Base-by-base conservation (phyloP, 164 flowering plant species). In the Chimonanthus salicifolius region DNA sequence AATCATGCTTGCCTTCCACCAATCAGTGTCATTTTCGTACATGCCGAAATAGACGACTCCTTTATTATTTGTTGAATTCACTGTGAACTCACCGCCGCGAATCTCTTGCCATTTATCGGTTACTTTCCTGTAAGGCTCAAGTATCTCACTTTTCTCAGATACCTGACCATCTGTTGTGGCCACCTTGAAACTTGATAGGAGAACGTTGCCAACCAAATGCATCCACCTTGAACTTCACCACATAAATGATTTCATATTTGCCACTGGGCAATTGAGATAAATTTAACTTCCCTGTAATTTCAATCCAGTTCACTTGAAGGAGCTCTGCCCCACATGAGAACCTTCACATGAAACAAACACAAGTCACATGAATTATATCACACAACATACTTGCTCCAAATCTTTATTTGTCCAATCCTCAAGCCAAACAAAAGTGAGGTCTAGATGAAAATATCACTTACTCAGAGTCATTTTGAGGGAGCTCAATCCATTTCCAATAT, bases 1-100 rank as follows among this genome's bases (percentile, higher is more conserved):
- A 47, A 75, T 65, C 76, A 75, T 68, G 50, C 81, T 58, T n/a
- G 82, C 84, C 70, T 82, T 82, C 82, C 82, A 82, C 80, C 80
- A 77, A 4, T 75, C 82, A 68, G 75, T 80, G 46, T 74, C 82
- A 21, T 72, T 77, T 69, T 82, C 82, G 72, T 20, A 82, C 76
- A 82, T 71, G 9, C 83, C 82, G 47, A 83, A 77, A 46, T 77
- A 73, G 8, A 76, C 71, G 10, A 7, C 5, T 4, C 71, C 70
- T 2, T 3, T 13, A 3, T 1, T 46, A 65, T 44, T 43, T 7
- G 2, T 13, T 0, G 47, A 65, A 7, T 70, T 65, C 47, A 72
- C 73, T 0, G 10, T 68, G 75, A 80, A 80, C 6, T 80, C 64
- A 2, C 82, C 80, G 1, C 82, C 80, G 11, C 6, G 21, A 33